Evolutionary conservation across 495 filamentous ascomycete genomes (phyloP).

Genomic region (Aspergillus haitiensis): DNA sequence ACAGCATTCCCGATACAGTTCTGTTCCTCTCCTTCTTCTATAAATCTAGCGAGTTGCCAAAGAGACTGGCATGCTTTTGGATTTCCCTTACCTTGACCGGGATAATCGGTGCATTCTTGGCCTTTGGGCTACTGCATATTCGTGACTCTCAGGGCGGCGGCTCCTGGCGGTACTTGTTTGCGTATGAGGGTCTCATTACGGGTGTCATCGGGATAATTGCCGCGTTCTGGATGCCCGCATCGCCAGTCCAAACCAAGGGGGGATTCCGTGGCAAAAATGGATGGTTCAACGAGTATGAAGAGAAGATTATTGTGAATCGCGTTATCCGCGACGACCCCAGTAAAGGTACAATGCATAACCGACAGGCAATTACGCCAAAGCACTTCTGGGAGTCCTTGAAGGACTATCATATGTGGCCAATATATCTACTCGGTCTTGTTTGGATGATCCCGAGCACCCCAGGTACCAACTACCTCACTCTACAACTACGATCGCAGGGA

Average conservation of each 20-base stretch:
- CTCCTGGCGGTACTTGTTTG: slow-evolving; percentile 44
- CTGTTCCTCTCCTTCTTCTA: slow-evolving; percentile 75
- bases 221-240: slow-evolving; percentile 63
- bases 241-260: slow-evolving; percentile 63
- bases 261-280: slow-evolving; percentile 66
- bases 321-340: slow-evolving; percentile 72
- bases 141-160: slow-evolving; percentile 29
- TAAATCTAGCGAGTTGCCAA: slow-evolving; percentile 61
- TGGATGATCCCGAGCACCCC: slow-evolving; percentile 51
- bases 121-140: slow-evolving; percentile 51
- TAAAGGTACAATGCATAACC: slow-evolving; percentile 66
- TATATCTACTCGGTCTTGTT: slow-evolving; percentile 56
- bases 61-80: slow-evolving; percentile 66
- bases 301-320: slow-evolving; percentile 71
- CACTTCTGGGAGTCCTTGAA: slow-evolving; percentile 50
- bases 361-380: slow-evolving; percentile 49
- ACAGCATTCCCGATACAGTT: slow-evolving; percentile 28
- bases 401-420: slow-evolving; percentile 56
- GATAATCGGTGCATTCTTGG: slow-evolving; percentile 48
- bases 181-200: slow-evolving; percentile 42
- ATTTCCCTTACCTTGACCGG: slow-evolving; percentile 51
- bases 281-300: slow-evolving; percentile 63
- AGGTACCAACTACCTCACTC: slow-evolving; percentile 58
- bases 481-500: slow-evolving; percentile 57
- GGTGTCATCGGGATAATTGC: slow-evolving; percentile 58